Evolutionary conservation across 2,329 filamentous ascomycete species (phyloP).

Genomic region (Cercospora berteroae): DNA sequence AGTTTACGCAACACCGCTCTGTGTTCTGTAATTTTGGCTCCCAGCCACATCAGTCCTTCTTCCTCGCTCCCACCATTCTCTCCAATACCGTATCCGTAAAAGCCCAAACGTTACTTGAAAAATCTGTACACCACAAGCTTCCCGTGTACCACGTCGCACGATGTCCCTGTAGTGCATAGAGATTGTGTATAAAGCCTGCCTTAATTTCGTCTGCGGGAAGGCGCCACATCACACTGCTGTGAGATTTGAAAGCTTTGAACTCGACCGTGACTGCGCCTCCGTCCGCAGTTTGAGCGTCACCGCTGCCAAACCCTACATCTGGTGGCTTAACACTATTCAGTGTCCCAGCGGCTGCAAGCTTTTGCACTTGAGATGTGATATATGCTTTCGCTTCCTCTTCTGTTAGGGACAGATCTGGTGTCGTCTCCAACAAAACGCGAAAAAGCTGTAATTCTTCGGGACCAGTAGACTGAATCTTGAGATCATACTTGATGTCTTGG

Average conservation of each 20-base stretch:
- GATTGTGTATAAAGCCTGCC: slow-evolving; percentile 10
- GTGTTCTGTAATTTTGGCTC: no score
- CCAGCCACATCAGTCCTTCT: not conserved
- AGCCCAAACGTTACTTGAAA: slow-evolving; percentile 13
- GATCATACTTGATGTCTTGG: not conserved
- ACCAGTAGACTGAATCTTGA: slow-evolving; percentile 4
- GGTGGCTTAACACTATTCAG: not conserved
- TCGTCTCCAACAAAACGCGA: slow-evolving; percentile 3
- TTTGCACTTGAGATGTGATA: not conserved
- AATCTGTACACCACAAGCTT: slow-evolving; percentile 13
- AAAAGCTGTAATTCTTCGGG: not conserved
- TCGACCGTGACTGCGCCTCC: not conserved
- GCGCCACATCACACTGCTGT: not conserved
- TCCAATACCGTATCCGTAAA: slow-evolving; percentile 17
- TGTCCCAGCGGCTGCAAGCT: not conserved
- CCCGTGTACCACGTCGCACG: slow-evolving; percentile 17
- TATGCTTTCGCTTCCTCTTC: slow-evolving; percentile 8
- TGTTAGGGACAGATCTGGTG: not conserved
- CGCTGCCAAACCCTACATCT: not conserved
- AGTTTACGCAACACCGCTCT: not conserved
- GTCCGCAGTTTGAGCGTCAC: not conserved
- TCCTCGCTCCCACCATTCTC: slow-evolving; percentile 7
- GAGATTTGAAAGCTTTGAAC: slow-evolving; percentile 3
- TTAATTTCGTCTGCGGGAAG: slow-evolving; percentile 5
- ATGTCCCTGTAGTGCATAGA: slow-evolving; percentile 15